These are phyloP conservation scores for Miscanthus lutarioriparius DNA, from an alignment of 176 grass and related monocot species.

Conservation along the genomic window DNA sequence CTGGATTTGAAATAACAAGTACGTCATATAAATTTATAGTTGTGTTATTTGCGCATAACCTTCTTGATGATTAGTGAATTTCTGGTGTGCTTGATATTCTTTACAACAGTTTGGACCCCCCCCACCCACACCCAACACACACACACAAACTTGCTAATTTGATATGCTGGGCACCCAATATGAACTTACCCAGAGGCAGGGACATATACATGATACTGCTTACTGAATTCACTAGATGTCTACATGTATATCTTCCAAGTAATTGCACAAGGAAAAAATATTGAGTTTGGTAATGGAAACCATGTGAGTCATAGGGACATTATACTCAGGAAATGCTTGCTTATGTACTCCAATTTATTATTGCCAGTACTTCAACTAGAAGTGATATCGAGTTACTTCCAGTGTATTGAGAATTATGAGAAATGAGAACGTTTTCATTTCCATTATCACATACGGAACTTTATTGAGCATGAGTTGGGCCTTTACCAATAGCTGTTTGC, in stretches of 20 bases:
- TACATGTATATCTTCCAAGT: not conserved
- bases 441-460: not conserved
- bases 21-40: not conserved
- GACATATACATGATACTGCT: not conserved
- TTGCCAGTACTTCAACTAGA: constrained; percentile 14
- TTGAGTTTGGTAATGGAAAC: not conserved
- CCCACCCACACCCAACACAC: not conserved
- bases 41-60: not conserved
- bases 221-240: not conserved
- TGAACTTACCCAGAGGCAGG: not conserved
- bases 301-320: not conserved
- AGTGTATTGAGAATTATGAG: not conserved
- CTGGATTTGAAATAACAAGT: not conserved
- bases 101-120: not conserved
- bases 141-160: not conserved
- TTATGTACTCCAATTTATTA: not conserved
- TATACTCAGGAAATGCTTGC: not conserved
- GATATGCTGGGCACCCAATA: not conserved
- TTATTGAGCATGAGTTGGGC: not conserved
- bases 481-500: constrained; percentile 6
- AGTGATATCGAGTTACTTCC: not conserved
- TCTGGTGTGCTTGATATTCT: not conserved
- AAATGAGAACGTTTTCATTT: not conserved
- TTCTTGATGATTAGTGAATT: not conserved
- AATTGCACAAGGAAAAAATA: not conserved